Evolutionary conservation across 1,284 basidiomycete genomes (phyloP), one percentile per base, ranked within the genome.

Genomic region (Fomitopsis schrenkii): DNA sequence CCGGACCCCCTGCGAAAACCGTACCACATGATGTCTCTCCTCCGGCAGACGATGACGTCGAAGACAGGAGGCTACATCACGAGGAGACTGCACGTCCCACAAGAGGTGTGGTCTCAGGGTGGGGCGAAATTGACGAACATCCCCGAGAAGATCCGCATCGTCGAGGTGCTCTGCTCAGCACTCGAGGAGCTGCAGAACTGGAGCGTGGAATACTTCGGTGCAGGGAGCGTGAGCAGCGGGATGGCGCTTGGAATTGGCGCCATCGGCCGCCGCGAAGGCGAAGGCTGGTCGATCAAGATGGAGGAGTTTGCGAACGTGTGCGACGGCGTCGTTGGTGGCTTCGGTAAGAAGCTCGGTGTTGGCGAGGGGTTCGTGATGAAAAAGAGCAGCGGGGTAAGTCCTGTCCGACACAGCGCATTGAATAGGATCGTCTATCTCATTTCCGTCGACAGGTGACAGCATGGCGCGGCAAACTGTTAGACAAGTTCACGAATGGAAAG

Each of bases 401-500:
- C 60, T 48, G 50, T 17, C 45, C 36, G 50, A 30, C 40, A 15
- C 36, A 26, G 44, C 26, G 17, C 42, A 41, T 57, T 53, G 41
- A 26, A 62, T 7, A n/a, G 14, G 28, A 8, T 9, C 38, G 30
- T 8, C n/a, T 7, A 52, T 19, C 28, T 26, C n/a, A 8, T 61
- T 57, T 46, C 40, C 55, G 52, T 35, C 56, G 58, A 62, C 64
- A 52, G 52, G 58, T 66, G 60, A 68, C 64, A 46, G 80, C 83
- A 40, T 94, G 93, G 93, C 85, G 93, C 52, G 87, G 87, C 64
- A 94, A 92, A 72, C 78, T 97, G 66, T 83, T 97, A 67, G 95
- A 97, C 76, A 93, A 94, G 74, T 88, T 98, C 70, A 94, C 94
- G 44, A 94, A 90, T 66, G 91, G 89, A 62, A 94, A 94, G 77